These are phyloP conservation scores for Trichoderma sp. DNA, from an alignment of 2,329 filamentous ascomycete species.

Conservation along the genomic window DNA sequence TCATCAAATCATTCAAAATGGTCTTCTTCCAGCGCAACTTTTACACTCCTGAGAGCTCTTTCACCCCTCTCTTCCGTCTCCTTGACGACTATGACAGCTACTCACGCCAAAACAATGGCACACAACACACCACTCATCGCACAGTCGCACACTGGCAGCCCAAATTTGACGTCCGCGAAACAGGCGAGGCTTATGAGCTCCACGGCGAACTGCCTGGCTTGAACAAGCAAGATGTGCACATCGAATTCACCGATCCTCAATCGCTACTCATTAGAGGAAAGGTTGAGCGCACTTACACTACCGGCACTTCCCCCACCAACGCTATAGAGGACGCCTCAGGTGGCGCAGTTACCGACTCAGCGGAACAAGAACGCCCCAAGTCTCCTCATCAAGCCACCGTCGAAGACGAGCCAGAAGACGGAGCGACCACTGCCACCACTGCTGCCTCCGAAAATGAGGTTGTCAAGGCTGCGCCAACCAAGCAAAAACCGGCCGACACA, in stretches of 20 bases:
- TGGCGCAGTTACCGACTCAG: constrained; percentile 45
- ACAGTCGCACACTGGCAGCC: constrained; percentile 60
- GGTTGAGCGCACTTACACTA: constrained; percentile 60
- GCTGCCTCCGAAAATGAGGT: constrained; percentile 34
- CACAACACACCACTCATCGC: constrained; percentile 34
- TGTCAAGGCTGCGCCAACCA: constrained; percentile 27
- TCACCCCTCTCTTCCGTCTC: constrained; percentile 60
- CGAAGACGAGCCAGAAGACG: constrained; percentile 59
- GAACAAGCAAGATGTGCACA: constrained; percentile 69
- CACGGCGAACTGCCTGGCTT: constrained; percentile 77
- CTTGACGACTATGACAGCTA: constrained; percentile 62
- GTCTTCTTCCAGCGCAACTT: constrained; percentile 55
- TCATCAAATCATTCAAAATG: constrained; percentile 48
- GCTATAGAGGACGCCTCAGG: constrained; percentile 47
- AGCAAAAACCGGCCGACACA: constrained; percentile 38
- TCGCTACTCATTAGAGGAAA: constrained; percentile 70
- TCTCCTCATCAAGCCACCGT: constrained; percentile 63
- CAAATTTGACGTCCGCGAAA: constrained; percentile 74
- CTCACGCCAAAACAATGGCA: constrained; percentile 40
- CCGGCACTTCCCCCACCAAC: constrained; percentile 52
- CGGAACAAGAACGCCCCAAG: constrained; percentile 39
- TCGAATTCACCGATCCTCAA: constrained; percentile 74
- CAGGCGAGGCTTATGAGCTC: constrained; percentile 67
- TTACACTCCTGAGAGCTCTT: constrained; percentile 52
- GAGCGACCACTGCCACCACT: constrained; percentile 33